phyloP scores from a whole-genome alignment of 306 rosid species.

The Prunus kanzakura region DNA sequence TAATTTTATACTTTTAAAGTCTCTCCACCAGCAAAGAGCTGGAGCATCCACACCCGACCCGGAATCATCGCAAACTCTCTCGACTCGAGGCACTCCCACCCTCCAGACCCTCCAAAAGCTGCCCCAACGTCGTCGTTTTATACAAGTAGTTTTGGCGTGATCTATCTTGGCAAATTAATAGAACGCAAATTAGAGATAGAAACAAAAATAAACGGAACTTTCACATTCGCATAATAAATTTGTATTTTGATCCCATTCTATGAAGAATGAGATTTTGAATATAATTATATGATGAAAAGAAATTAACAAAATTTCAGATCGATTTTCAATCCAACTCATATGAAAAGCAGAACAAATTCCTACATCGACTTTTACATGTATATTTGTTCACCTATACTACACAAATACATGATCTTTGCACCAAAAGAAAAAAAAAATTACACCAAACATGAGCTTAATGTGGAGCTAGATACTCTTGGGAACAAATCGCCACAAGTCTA shows the following conservation, averaged over 20 bases:
- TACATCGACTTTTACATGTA: background rate
- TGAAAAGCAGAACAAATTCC: background rate
- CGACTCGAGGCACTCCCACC: no score
- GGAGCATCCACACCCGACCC: no score
- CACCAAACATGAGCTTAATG: conserved; percentile 4
- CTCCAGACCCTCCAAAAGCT: no score
- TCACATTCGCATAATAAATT: background rate
- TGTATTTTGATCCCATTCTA: background rate
- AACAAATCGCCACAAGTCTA: conserved; percentile 89
- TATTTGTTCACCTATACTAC: conserved; percentile 7
- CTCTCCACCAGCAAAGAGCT: no score
- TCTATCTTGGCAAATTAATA: no score
- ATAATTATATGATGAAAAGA: background rate
- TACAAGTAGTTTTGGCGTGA: no score
- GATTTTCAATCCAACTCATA: no score
- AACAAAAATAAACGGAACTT: background rate
- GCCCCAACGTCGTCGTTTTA: no score
- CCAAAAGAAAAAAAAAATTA: background rate
- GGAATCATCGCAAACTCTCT: no score
- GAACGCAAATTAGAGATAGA: no score
- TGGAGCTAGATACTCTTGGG: conserved; percentile 40
- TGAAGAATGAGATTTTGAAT: background rate
- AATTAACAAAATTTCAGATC: no score
- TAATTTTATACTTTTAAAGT: no score
- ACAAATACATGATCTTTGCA: background rate